phyloP scores from a whole-genome alignment of 257 asterid genomes.

The Plantago elongata region DNA sequence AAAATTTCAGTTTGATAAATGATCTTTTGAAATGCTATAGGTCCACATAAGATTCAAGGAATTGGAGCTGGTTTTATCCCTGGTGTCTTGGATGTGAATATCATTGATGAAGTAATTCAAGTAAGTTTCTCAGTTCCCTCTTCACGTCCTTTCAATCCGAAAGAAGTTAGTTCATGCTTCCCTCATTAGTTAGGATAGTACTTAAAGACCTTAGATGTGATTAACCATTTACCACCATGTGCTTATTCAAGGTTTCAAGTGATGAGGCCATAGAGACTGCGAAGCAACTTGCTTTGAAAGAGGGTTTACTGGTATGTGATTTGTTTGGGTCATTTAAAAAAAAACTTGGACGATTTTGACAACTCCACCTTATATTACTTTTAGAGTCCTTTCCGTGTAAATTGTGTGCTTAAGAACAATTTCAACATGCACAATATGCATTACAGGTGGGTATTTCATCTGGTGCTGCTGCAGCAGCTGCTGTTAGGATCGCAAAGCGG shows the following conservation, averaged over 20 bases:
- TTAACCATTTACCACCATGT: background rate
- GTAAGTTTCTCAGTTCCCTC: slow-evolving; percentile 27
- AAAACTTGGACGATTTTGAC: background rate
- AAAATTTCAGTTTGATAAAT: slow-evolving; percentile 6
- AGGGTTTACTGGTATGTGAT: slow-evolving; percentile 42
- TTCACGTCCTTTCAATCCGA: background rate
- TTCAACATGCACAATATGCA: background rate
- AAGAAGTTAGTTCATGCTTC: background rate
- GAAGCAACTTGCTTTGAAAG: slow-evolving; percentile 46
- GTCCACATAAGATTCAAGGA: slow-evolving; percentile 69
- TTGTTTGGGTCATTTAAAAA: background rate
- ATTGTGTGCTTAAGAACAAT: no score
- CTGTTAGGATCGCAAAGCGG: slow-evolving; percentile 40
- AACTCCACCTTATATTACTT: background rate
- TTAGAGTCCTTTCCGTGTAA: no score
- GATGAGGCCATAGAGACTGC: slow-evolving; percentile 51
- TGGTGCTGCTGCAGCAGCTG: slow-evolving; percentile 62
- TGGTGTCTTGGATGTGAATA: slow-evolving; percentile 43
- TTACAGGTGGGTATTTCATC: slow-evolving; percentile 53
- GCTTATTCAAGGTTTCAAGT: slow-evolving; percentile 35
- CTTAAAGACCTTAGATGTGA: background rate
- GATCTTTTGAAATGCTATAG: slow-evolving; percentile 24
- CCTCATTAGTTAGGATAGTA: background rate
- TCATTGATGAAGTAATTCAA: slow-evolving; percentile 58
- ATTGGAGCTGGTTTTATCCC: slow-evolving; percentile 70